These are phyloP conservation scores for Hypoxylon sp. DNA, from an alignment of 2,329 filamentous ascomycete genomes.

Conservation along the genomic window DNA sequence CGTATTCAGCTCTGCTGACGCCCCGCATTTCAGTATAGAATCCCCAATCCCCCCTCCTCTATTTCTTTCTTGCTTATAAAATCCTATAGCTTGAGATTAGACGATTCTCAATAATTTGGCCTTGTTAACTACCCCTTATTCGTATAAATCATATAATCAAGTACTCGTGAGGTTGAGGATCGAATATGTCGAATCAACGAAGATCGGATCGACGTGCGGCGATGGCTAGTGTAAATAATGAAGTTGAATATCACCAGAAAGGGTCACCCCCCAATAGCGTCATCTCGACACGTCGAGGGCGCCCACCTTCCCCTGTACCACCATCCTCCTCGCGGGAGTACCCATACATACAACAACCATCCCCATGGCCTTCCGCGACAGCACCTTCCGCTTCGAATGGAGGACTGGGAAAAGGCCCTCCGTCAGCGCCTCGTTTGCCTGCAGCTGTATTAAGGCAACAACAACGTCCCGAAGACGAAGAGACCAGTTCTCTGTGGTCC, in stretches of 20 bases:
- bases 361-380: not conserved
- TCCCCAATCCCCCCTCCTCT: not conserved
- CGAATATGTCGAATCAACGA: not conserved
- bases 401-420: not conserved
- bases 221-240: not conserved
- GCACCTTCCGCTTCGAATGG: not conserved
- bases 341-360: not conserved
- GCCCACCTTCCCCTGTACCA: not conserved
- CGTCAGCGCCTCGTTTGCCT: not conserved
- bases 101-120: not conserved
- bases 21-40: not conserved
- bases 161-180: not conserved
- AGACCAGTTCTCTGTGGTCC: no score
- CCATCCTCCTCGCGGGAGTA: not conserved
- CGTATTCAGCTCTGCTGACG: not conserved
- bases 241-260: not conserved
- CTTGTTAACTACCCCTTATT: not conserved
- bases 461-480: no score
- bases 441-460: no score
- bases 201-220: not conserved
- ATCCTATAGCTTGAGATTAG: not conserved
- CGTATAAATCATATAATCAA: not conserved
- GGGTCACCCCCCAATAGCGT: not conserved
- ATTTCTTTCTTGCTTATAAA: not conserved
- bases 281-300: not conserved